Evolutionary conservation across 495 filamentous ascomycete species (phyloP), one percentile per base, ranked within the genome.

Genomic region (Neurospora sp.): DNA sequence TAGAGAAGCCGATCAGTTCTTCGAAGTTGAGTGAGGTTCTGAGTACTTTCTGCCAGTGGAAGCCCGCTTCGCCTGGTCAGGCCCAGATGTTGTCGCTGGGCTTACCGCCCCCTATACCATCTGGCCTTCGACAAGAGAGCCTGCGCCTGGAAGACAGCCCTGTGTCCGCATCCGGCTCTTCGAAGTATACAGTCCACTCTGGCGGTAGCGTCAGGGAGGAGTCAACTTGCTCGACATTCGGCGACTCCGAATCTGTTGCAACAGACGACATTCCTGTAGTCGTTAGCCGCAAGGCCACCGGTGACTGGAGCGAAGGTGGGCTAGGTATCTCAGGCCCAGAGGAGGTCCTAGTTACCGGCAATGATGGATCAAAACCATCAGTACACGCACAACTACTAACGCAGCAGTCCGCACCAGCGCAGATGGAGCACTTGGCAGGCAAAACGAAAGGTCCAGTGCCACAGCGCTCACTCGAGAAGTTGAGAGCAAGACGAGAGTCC

Each of bases 1-100:
- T 99, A 69, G 93, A 98, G 81, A 99, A 99, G 81, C 96, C 96
- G 11, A 94, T 96, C 20, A 98, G 94, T 9, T 86, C 92, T 72
- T 90, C 90, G 6, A 98, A 97, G 81, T 82, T 98, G 39, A 93
- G 90, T 0, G 94, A 98, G 72, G 92, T 94, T 4, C 83, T 99
- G 74, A 90, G 90, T 74, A 91, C 89, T 54, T 89, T 94, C 70
- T 99, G 96, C 79, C 90, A 94, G 78, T 99, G 96, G 96, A 98
- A 96, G 77, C 88, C 94, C 18, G 90, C 93, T 20, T 84, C 86
- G 9, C 81, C 86, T 0, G 82, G 84, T 23, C 84, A 89, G 82
- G 79, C 54, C 71, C 78, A 74, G 71, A 74, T 78, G 59, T 81
- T 78, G 71, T 80, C 81, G 5, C 71, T 85, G 70, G 75, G 81